These are phyloP conservation scores for Botrytis byssoidea DNA, from an alignment of 2,329 filamentous ascomycete species.

Conservation along the genomic window DNA sequence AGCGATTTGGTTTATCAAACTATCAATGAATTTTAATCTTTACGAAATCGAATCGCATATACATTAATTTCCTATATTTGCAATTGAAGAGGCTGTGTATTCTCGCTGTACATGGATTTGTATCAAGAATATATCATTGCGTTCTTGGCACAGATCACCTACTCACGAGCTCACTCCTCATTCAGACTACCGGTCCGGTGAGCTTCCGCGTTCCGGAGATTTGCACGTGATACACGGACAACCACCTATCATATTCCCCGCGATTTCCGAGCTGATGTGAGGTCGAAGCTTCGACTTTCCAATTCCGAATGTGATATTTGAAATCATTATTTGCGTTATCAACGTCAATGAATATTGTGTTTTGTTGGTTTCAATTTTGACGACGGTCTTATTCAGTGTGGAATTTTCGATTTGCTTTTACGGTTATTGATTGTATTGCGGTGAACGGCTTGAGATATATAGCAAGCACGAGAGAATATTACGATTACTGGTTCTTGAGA, in stretches of 20 bases:
- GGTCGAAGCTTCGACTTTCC: background rate
- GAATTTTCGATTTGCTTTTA: background rate
- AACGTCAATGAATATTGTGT: background rate
- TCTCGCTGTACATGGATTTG: background rate
- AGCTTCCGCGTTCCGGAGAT: background rate
- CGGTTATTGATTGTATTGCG: background rate
- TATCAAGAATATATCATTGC: background rate
- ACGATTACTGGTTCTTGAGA: background rate
- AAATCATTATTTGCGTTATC: background rate
- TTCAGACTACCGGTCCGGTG: background rate
- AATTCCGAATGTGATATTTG: background rate
- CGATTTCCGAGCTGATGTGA: background rate
- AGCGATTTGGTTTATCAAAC: background rate
- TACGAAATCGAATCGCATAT: background rate
- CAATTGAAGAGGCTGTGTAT: background rate
- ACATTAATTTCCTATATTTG: background rate
- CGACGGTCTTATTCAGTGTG: rapidly evolving
- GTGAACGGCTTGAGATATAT: background rate
- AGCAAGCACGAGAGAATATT: background rate
- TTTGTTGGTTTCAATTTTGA: background rate
- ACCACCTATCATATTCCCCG: background rate
- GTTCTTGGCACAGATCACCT: background rate
- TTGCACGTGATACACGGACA: background rate
- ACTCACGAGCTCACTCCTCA: background rate
- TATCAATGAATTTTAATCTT: background rate